Percentiles rank a stretch among this genome's conserved stretches.
Evolutionary conservation across 305 asterid genomes (phyloP).

Genomic region (Andrographis paniculata): DNA sequence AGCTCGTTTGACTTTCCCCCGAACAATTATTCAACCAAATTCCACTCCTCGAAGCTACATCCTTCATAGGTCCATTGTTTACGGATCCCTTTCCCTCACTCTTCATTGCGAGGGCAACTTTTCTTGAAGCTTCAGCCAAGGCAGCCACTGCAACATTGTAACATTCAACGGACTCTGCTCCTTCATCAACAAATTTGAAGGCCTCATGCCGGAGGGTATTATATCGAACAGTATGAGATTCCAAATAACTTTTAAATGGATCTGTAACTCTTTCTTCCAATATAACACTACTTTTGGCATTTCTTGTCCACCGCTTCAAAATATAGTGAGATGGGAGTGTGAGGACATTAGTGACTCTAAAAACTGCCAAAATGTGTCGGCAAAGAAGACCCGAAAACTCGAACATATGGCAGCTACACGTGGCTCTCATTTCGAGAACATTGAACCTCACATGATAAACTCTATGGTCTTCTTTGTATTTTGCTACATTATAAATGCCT

Average conservation of each 20-base stretch:
- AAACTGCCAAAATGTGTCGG: slow-evolving; percentile 57
- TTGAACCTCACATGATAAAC: slow-evolving; percentile 50
- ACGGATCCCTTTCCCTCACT: slow-evolving; percentile 33
- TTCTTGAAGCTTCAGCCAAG: slow-evolving; percentile 44
- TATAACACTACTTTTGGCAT: slow-evolving; percentile 48
- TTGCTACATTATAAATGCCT: slow-evolving; percentile 45
- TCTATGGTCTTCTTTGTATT: slow-evolving; percentile 57
- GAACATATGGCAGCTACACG: slow-evolving; percentile 60
- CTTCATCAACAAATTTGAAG: slow-evolving; percentile 50
- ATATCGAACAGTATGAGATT: slow-evolving; percentile 53
- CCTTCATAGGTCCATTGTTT: slow-evolving; percentile 26
- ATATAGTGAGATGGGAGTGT: slow-evolving; percentile 54
- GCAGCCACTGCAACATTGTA: slow-evolving; percentile 44
- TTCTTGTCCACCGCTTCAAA: slow-evolving; percentile 61
- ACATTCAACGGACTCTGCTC: slow-evolving; percentile 41
- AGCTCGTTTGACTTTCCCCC: slow-evolving; percentile 33
- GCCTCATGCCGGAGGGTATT: slow-evolving; percentile 63
- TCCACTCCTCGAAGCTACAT: slow-evolving; percentile 20
- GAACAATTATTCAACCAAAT: slow-evolving; percentile 13
- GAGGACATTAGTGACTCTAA: slow-evolving; percentile 61
- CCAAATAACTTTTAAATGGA: slow-evolving; percentile 45
- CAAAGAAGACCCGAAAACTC: slow-evolving; percentile 62
- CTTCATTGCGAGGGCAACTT: slow-evolving; percentile 34
- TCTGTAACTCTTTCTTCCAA: slow-evolving; percentile 44
- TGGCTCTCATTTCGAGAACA: slow-evolving; percentile 53